These are phyloP conservation scores for Aspergillus proliferans DNA, from an alignment of 2,329 filamentous ascomycete species.

Conservation along the genomic window DNA sequence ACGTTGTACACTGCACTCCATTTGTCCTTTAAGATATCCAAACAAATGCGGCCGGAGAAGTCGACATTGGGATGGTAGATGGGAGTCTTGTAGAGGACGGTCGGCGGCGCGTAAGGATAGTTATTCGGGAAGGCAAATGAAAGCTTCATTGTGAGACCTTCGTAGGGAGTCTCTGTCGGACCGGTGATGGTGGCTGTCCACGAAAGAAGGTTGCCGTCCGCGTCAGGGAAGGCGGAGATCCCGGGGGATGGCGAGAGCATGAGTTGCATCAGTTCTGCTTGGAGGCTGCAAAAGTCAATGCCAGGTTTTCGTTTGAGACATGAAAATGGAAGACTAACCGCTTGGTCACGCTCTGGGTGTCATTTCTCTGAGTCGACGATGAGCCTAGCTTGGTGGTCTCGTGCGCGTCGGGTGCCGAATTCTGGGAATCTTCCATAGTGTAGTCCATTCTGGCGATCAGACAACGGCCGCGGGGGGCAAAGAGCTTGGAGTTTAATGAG, in stretches of 20 bases:
- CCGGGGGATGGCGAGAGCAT: slow-evolving; percentile 94
- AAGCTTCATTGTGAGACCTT: slow-evolving; percentile 82
- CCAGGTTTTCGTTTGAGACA: background rate
- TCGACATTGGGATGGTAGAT: slow-evolving; percentile 99
- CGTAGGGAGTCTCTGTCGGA: slow-evolving; percentile 85
- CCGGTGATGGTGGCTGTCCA: slow-evolving; percentile 95
- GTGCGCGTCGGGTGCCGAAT: slow-evolving; percentile 57
- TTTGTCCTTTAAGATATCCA: slow-evolving; percentile 98
- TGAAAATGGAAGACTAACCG: slow-evolving; percentile 47
- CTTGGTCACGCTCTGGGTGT: slow-evolving; percentile 71
- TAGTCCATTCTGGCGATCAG: slow-evolving; percentile 43
- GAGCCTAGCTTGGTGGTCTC: slow-evolving; percentile 55
- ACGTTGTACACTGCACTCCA: slow-evolving; percentile 98
- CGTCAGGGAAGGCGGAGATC: slow-evolving; percentile 88
- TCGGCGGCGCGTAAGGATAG: slow-evolving; percentile 87
- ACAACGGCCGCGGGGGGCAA: background rate
- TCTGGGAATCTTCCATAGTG: slow-evolving; percentile 59
- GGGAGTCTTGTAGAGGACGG: slow-evolving; percentile 93
- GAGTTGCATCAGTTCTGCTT: slow-evolving; percentile 96
- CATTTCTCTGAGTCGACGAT: slow-evolving; percentile 51
- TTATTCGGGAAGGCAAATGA: slow-evolving; percentile 83
- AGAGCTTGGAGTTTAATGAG: background rate
- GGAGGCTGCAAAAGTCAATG: slow-evolving; percentile 56
- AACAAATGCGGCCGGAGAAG: slow-evolving; percentile 91
- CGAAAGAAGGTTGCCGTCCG: slow-evolving; percentile 79